These are phyloP conservation scores for Fusarium sp. DNA, from an alignment of 2,329 filamentous ascomycete genomes.

Conservation along the genomic window DNA sequence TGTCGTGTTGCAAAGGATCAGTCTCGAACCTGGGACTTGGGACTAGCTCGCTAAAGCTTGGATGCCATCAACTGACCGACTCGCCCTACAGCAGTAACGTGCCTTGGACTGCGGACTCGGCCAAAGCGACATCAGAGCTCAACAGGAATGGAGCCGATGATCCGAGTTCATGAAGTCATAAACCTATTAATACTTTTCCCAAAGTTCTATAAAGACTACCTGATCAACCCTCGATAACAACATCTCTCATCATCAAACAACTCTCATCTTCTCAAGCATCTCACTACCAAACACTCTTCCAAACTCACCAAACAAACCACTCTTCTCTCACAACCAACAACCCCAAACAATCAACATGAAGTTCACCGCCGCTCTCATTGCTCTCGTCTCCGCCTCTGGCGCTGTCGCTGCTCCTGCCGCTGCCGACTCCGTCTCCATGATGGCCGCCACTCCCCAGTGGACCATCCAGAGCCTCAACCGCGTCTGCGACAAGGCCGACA, in stretches of 20 bases:
- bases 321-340: background rate
- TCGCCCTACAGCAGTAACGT: background rate
- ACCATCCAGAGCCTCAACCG: slow-evolving; percentile 57
- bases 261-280: slow-evolving; percentile 22
- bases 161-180: slow-evolving; percentile 15
- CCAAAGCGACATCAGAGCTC: background rate
- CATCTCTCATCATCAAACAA: slow-evolving; percentile 26
- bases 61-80: slow-evolving; percentile 2
- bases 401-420: slow-evolving; percentile 53
- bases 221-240: background rate
- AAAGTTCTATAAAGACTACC: slow-evolving; percentile 20
- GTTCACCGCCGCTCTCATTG: slow-evolving; percentile 55
- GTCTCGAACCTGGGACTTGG: slow-evolving; percentile 1
- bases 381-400: slow-evolving; percentile 49
- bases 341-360: slow-evolving; percentile 55
- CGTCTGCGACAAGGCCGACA: slow-evolving; percentile 54
- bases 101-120: background rate
- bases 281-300: slow-evolving; percentile 12
- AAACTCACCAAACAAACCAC: slow-evolving; percentile 8
- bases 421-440: slow-evolving; percentile 54
- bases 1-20: background rate
- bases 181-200: slow-evolving; percentile 25
- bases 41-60: background rate
- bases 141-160: slow-evolving; percentile 6
- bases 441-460: slow-evolving; percentile 56